Evolutionary conservation across 225 moss, liverwort and hornwort genomes (phyloP).

Genomic region (Antitrichia curtipendula): DNA sequence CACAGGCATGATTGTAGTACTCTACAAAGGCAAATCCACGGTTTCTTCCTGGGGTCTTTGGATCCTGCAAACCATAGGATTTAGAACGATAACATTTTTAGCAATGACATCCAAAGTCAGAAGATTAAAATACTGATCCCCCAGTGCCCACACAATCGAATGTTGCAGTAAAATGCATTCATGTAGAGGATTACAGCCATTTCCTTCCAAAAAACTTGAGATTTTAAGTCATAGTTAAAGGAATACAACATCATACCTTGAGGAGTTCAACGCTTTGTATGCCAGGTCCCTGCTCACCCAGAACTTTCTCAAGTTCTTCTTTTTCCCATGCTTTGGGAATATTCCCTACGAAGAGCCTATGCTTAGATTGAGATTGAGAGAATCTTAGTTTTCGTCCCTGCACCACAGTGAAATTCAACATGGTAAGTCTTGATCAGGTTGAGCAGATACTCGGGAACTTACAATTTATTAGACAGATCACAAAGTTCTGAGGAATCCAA

Average conservation of each 20-base stretch:
- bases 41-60: slow-evolving; percentile 94
- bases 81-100: neutral
- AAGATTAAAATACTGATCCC: neutral
- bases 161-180: neutral
- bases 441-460: neutral
- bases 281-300: slow-evolving; percentile 96
- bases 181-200: neutral
- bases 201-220: neutral
- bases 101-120: neutral
- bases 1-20: slow-evolving; percentile 99
- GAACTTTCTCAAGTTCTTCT: slow-evolving; percentile 91
- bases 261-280: slow-evolving; percentile 97
- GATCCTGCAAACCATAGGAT: slow-evolving; percentile 46
- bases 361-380: slow-evolving; percentile 98
- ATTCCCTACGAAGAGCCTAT: slow-evolving; percentile 94
- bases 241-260: slow-evolving; percentile 34
- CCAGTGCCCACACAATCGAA: neutral
- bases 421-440: neutral
- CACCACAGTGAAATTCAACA: neutral
- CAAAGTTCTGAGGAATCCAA: neutral
- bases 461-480: neutral
- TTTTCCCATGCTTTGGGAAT: slow-evolving; percentile 99
- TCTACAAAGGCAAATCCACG: slow-evolving; percentile 99
- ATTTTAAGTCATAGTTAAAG: neutral
- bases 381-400: slow-evolving; percentile 95